phyloP scores from a whole-genome alignment of 1,284 basidiomycete species.

The Sporisorium iseilematis-ciliati region DNA sequence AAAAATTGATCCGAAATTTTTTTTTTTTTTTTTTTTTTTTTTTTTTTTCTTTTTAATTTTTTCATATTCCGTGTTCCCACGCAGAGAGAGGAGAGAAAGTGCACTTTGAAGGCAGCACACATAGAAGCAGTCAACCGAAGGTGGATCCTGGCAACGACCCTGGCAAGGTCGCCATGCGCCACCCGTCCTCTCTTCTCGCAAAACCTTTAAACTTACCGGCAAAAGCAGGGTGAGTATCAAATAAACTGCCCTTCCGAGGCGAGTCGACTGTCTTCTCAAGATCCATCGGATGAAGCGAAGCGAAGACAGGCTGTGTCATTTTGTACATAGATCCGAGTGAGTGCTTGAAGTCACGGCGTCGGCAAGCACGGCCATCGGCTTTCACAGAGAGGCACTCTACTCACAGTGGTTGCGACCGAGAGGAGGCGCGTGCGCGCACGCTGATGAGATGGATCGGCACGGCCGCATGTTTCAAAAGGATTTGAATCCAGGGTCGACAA shows the following conservation, averaged over 20 bases:
- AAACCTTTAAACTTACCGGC: not conserved
- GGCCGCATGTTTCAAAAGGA: no score
- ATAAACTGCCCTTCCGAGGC: no score
- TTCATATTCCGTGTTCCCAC: not conserved
- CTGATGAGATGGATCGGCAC: not conserved
- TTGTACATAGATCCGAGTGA: no score
- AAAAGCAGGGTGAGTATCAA: no score
- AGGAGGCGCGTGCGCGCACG: not conserved
- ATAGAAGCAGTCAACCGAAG: not conserved
- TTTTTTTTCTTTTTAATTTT: not conserved
- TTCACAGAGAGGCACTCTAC: no score
- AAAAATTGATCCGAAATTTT: not conserved
- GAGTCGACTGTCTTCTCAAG: no score
- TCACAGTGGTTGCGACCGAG: not conserved
- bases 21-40: not conserved
- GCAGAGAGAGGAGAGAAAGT: not conserved
- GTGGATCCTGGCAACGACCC: not conserved
- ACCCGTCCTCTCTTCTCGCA: not conserved
- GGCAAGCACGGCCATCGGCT: no score
- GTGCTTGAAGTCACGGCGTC: no score
- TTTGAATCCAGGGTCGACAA: not conserved
- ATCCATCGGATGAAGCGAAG: no score
- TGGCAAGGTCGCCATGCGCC: slow-evolving; percentile 1
- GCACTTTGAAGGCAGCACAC: not conserved
- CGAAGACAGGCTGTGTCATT: no score